Percentiles rank a stretch among this genome's conserved stretches.
These are phyloP conservation scores for Solanum sitiens DNA, from an alignment of 257 asterid species.

Conservation along the genomic window DNA sequence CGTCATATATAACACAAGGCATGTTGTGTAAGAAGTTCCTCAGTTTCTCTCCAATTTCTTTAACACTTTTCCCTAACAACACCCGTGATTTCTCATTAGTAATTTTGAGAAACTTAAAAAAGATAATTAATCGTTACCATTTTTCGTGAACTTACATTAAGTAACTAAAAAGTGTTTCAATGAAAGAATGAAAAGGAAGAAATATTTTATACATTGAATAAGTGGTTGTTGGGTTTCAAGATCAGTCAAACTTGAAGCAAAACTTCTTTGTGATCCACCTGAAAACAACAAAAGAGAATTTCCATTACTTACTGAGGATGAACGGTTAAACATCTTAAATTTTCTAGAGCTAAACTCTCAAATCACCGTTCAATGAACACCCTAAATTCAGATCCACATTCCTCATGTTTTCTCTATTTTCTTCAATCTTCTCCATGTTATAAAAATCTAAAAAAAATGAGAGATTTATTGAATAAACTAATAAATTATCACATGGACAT, in stretches of 20 bases:
- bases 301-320: conserved; percentile 38
- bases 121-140: not conserved
- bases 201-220: too few species aligned
- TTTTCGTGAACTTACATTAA: not conserved
- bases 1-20: conserved; percentile 51
- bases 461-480: too few species aligned
- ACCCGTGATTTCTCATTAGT: not conserved
- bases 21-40: conserved; percentile 23
- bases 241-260: conserved; percentile 40
- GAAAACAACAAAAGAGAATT: conserved; percentile 8
- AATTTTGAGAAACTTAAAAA: too few species aligned
- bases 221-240: conserved; percentile 14
- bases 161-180: too few species aligned
- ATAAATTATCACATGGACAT: not conserved
- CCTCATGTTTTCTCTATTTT: not conserved
- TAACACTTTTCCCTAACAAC: not conserved
- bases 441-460: not conserved
- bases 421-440: conserved; percentile 27
- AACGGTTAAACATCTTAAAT: too few species aligned
- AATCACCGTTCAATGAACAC: not conserved
- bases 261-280: conserved; percentile 36
- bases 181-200: too few species aligned
- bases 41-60: not conserved
- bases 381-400: conserved; percentile 41
- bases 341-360: not conserved